phyloP scores from a whole-genome alignment of 441 rosid genomes.

The Heliophila coronopifolia region DNA sequence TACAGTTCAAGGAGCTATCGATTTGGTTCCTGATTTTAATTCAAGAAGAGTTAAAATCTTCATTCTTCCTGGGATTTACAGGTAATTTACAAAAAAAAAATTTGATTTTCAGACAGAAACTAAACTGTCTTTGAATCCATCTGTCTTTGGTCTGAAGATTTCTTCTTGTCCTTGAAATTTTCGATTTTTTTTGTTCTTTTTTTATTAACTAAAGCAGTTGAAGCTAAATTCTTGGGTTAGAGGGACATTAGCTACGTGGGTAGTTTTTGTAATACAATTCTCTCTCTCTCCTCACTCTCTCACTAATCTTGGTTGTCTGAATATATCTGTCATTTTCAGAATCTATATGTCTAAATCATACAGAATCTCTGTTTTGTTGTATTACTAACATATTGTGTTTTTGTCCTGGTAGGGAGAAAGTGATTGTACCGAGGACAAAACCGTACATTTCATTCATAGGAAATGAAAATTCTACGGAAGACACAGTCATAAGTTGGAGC shows the following conservation, averaged over 20 bases:
- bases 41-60: conserved; percentile 62
- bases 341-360: conserved; percentile 1
- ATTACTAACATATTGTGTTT: neutral
- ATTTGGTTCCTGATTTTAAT: conserved; percentile 63
- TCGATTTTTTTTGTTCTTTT: neutral
- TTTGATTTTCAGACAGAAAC: neutral
- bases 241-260: conserved; percentile 43
- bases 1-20: conserved; percentile 82
- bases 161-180: neutral
- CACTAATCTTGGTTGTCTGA: neutral
- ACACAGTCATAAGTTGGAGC: conserved; percentile 60
- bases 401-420: conserved; percentile 57
- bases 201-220: conserved; percentile 22
- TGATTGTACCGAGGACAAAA: conserved; percentile 57
- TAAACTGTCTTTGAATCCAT: neutral
- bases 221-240: conserved; percentile 33
- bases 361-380: neutral
- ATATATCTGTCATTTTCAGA: neutral
- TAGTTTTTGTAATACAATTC: conserved; percentile 17
- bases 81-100: conserved; percentile 34
- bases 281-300: conserved; percentile 1
- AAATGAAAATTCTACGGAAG: conserved; percentile 32
- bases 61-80: conserved; percentile 81
- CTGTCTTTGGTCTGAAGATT: neutral
- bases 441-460: conserved; percentile 78